These are phyloP conservation scores for Aspergillus flavus DNA, from an alignment of 2,329 filamentous ascomycete genomes.

Conservation along the genomic window DNA sequence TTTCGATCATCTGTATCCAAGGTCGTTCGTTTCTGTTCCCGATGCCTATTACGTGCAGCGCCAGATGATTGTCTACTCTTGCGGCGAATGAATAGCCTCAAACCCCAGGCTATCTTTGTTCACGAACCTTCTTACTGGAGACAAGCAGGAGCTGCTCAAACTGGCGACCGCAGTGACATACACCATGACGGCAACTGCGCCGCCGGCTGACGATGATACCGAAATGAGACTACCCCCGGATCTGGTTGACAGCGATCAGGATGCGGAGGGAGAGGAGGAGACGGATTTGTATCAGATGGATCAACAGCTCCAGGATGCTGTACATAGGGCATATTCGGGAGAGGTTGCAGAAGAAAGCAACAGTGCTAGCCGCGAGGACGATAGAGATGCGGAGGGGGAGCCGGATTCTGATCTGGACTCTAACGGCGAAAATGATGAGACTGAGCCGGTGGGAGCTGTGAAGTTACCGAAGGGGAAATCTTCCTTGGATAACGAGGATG, in stretches of 20 bases:
- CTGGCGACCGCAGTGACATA: conserved; percentile 43
- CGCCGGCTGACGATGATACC: conserved; percentile 40
- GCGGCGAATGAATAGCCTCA: conserved; percentile 32
- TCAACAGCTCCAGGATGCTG: conserved; percentile 42
- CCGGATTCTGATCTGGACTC: conserved; percentile 23
- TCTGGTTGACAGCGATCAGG: conserved; percentile 44
- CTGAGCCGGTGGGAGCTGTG: conserved; percentile 41
- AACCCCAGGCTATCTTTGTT: conserved; percentile 24
- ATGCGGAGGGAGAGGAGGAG: conserved; percentile 49
- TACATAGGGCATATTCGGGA: conserved; percentile 39
- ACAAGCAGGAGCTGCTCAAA: conserved; percentile 25
- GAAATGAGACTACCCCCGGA: conserved; percentile 35
- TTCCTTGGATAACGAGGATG: conserved; percentile 39
- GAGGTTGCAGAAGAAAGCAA: conserved; percentile 33
- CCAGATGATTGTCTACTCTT: conserved; percentile 31
- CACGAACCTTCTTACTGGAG: conserved; percentile 11
- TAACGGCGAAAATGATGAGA: conserved; percentile 49
- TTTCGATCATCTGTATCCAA: conserved; percentile 17
- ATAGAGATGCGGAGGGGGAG: conserved; percentile 36
- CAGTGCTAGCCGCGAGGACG: conserved; percentile 32
- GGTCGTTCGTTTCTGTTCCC: conserved; percentile 22
- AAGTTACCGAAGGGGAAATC: conserved; percentile 36
- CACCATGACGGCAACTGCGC: conserved; percentile 46
- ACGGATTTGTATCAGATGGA: conserved; percentile 45
- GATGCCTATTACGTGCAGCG: conserved; percentile 29